Base-by-base conservation (phyloP, 2,329 filamentous ascomycete species). In the Parafenestella ontariensis region DNA sequence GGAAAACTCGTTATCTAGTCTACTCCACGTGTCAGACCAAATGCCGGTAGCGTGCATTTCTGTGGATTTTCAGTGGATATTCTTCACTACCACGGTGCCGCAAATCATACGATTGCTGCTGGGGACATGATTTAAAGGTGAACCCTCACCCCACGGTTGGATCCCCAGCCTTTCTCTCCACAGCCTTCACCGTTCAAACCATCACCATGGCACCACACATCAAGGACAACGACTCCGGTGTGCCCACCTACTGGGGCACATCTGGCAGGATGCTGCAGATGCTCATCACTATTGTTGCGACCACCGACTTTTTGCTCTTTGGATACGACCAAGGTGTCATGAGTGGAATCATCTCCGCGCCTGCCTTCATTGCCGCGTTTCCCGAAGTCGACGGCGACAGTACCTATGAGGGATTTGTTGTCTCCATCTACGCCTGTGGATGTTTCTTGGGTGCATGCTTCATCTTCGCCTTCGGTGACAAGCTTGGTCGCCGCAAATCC, bases 391-490 rank as follows among this genome's bases (percentile, higher is more conserved):
- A 73, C 0, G 64, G 59, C 18, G 67, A 82, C 62, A 63, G 59
- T 8, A 69, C 62, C 41, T 69, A 67, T 66, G 66, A 80, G 59
- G 81, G 79, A 48, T 79, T 78, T 52, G 78, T 83, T 29, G 79
- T 79, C 7, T 75, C 81, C 24, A 82, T 81, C 60, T 84, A 83
- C 70, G 80, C 81, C 56, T 67, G 82, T 31, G 81, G 81, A n/a
- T 79, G 76, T 53, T 68, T 79, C 26, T 59, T 77, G 18, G 77
- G 77, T 37, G 75, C 77, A 7, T 70, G 75, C 56, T 74, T 77
- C 59, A 71, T 73, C 53, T 71, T 78, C 26, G 46, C 59, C 3
- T 68, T 68, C 17, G 77, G 76, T 29, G 77, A 79, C 59, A 69
- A 68, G 47, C 68, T 80, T 7, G 79, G 79, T 39, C 76, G 78